Evolutionary conservation across 768 basidiomycete species (phyloP).

Genomic region (Boletus subparvulus): DNA sequence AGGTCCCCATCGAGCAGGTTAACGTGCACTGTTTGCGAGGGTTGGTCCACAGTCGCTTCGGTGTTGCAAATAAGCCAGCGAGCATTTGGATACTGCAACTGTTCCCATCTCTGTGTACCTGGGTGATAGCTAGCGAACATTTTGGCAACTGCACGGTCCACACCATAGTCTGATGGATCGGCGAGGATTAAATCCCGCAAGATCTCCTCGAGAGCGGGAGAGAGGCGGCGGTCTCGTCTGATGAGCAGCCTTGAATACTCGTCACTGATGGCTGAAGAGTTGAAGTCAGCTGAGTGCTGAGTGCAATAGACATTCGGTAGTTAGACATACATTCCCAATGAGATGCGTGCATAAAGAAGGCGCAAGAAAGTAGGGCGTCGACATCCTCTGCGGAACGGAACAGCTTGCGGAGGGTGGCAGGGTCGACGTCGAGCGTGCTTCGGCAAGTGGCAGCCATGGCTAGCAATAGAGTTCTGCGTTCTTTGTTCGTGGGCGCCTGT

Average conservation of each 20-base stretch:
- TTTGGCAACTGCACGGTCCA: background rate
- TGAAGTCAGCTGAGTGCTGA: too few relatives aligned
- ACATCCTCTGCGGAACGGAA: background rate
- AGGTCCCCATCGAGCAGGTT: background rate
- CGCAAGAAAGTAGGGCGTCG: background rate
- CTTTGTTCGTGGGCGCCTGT: background rate
- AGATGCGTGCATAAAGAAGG: background rate
- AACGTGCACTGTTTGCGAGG: background rate
- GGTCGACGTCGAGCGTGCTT: background rate
- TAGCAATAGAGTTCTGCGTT: background rate
- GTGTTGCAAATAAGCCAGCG: background rate
- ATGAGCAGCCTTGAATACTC: background rate
- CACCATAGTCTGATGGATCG: background rate
- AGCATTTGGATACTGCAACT: background rate
- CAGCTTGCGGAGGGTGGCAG: background rate
- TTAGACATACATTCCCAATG: background rate
- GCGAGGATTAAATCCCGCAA: background rate
- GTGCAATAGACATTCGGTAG: too few relatives aligned
- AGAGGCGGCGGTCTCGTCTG: background rate
- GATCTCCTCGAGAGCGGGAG: background rate
- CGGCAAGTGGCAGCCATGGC: background rate
- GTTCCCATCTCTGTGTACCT: background rate
- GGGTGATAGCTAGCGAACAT: background rate
- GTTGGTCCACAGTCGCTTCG: background rate
- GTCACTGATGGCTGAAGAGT: background rate